phyloP scores from a whole-genome alignment of 1,284 basidiomycete species.

The Xerocomus cyaneibrunnescens region DNA sequence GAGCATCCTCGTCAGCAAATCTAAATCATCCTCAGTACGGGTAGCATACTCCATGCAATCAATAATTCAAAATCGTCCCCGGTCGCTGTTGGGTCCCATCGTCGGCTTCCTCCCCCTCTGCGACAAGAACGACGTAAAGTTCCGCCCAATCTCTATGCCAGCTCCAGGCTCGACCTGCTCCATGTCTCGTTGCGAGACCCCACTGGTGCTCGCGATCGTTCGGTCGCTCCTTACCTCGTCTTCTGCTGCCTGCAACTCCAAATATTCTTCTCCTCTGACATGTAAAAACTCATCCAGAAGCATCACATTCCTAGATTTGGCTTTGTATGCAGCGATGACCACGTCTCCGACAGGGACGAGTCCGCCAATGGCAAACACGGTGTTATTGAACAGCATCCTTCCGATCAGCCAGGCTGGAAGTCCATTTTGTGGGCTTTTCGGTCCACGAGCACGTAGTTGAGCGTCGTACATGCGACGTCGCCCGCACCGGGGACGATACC shows the following conservation, averaged over 20 bases:
- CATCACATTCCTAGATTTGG: conserved; percentile 86
- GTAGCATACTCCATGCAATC: too few relatives aligned
- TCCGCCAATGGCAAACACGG: conserved; percentile 69
- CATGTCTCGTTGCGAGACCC: conserved; percentile 35
- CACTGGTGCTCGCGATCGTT: background rate
- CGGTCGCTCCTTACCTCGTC: conserved; percentile 19
- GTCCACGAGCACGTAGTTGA: conserved; percentile 81
- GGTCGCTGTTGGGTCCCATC: background rate
- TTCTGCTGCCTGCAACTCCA: conserved; percentile 46
- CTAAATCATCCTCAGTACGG: too few relatives aligned
- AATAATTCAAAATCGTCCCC: conserved; percentile 23
- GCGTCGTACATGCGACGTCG: conserved; percentile 58
- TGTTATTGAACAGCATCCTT: conserved; percentile 81
- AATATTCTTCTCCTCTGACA: conserved; percentile 61
- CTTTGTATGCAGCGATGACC: conserved; percentile 72
- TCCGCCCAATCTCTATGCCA: conserved; percentile 32
- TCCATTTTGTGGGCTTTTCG: conserved; percentile 75
- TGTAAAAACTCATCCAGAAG: conserved; percentile 72
- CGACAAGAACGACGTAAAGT: conserved; percentile 10
- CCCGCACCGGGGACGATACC: conserved; percentile 76
- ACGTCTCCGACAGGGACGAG: conserved; percentile 82
- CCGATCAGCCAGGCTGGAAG: conserved; percentile 64
- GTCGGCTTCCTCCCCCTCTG: conserved; percentile 11
- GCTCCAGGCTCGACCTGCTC: conserved; percentile 53
- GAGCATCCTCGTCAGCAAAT: too few relatives aligned